phyloP scores from a whole-genome alignment of 306 rosid species.

The Spatholobus suberectus region DNA sequence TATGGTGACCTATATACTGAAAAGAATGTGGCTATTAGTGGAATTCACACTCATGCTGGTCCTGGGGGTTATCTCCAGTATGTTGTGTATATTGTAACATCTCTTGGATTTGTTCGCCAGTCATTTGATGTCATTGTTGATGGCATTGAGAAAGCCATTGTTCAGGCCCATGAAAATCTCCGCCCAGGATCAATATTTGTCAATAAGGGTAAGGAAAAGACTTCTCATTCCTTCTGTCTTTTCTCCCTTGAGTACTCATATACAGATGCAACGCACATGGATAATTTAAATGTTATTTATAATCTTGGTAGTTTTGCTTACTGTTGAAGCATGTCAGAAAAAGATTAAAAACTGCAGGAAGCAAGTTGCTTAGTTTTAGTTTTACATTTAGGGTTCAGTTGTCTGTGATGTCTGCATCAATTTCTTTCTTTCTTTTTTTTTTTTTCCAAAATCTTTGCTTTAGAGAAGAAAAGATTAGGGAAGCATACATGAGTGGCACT shows the following conservation, averaged over 20 bases:
- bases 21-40: constrained; percentile 93
- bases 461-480: not conserved
- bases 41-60: constrained; percentile 97
- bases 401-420: not conserved
- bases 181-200: constrained; percentile 85
- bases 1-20: constrained; percentile 88
- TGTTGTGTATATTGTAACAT: constrained; percentile 82
- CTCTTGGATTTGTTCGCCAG: constrained; percentile 94
- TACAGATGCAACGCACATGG: not conserved
- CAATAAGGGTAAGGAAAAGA: constrained; percentile 68
- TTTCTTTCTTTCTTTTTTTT: not conserved
- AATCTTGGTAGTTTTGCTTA: not conserved
- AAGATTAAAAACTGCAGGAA: constrained; percentile 25
- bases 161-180: constrained; percentile 87
- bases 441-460: not conserved
- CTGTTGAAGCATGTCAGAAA: constrained; percentile 25
- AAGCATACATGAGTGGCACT: not conserved
- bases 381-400: constrained; percentile 12
- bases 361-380: constrained; percentile 19
- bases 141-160: constrained; percentile 85
- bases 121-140: constrained; percentile 92
- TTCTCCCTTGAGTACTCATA: constrained; percentile 20
- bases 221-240: not conserved
- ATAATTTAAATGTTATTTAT: constrained; percentile 9
- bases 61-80: constrained; percentile 99